phyloP scores from a whole-genome alignment of 257 asterid species.

The Primulina tabacum region DNA sequence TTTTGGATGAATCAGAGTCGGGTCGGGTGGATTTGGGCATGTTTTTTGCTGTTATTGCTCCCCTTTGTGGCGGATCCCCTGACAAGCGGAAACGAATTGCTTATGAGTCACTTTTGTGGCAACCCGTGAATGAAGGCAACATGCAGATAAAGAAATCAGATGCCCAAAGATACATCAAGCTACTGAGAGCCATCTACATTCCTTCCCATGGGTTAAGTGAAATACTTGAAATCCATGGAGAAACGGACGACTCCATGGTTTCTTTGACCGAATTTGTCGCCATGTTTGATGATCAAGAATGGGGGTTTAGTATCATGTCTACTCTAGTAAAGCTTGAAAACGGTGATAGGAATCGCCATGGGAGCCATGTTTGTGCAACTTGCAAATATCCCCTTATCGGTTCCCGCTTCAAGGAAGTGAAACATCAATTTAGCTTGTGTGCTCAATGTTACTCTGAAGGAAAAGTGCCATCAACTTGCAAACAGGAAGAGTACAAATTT shows the following conservation, averaged over 20 bases:
- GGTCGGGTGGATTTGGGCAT: conserved; percentile 90
- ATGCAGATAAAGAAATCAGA: conserved; percentile 71
- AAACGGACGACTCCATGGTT: conserved; percentile 48
- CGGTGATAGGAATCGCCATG: conserved; percentile 92
- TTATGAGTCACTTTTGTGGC: conserved; percentile 84
- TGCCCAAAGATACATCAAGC: conserved; percentile 62
- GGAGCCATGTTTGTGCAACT: conserved; percentile 72
- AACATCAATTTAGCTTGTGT: conserved; percentile 70
- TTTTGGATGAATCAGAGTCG: conserved; percentile 77
- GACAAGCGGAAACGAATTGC: conserved; percentile 84
- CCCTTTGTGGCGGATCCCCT: conserved; percentile 74
- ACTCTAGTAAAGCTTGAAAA: conserved; percentile 71
- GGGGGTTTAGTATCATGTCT: conserved; percentile 85
- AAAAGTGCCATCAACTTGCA: conserved; percentile 70
- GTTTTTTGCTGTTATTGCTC: conserved; percentile 84
- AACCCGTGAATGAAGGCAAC: conserved; percentile 77
- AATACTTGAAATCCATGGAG: conserved; percentile 79
- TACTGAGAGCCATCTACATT: conserved; percentile 74
- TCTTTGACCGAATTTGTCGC: conserved; percentile 56
- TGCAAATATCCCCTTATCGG: conserved; percentile 90
- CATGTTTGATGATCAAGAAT: conserved; percentile 89
- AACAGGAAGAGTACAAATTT: conserved; percentile 80
- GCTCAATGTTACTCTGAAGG: conserved; percentile 88
- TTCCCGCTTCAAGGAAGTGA: conserved; percentile 86
- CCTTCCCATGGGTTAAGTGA: conserved; percentile 81